Conservation (phyloP, 2,329 filamentous ascomycete species). For the Tolypocladium nubicola region DNA sequence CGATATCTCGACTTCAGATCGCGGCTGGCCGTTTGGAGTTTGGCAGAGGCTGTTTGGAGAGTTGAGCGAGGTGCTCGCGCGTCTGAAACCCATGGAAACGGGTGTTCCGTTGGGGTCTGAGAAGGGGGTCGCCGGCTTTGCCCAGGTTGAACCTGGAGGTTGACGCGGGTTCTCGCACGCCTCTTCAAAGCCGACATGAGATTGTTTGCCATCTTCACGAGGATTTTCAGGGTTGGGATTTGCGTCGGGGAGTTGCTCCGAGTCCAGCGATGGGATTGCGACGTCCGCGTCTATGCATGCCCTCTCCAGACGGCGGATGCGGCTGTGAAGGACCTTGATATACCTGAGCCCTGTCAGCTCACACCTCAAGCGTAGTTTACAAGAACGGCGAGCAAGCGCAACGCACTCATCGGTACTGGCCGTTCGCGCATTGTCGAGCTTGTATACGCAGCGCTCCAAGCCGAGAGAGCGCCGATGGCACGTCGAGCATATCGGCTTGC, state of each 20-base stretch:
- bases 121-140: background rate
- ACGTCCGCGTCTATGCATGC: background rate
- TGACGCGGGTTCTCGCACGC: background rate
- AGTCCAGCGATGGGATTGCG: background rate
- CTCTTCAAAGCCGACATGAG: background rate
- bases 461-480: background rate
- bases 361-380: background rate
- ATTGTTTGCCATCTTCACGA: background rate
- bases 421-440: background rate
- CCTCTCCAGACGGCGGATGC: background rate
- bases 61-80: background rate
- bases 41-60: background rate
- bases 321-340: background rate
- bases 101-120: background rate
- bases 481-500: background rate
- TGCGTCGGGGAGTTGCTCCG: background rate
- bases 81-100: background rate
- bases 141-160: background rate
- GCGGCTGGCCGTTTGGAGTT: background rate
- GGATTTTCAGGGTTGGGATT: too few relatives aligned
- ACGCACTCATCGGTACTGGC: background rate
- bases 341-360: background rate
- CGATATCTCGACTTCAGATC: background rate
- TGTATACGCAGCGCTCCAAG: background rate
- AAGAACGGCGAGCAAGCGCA: background rate